Evolutionary conservation across 2,329 filamentous ascomycete species (phyloP).

Genomic region (Cladosporium halotolerans): DNA sequence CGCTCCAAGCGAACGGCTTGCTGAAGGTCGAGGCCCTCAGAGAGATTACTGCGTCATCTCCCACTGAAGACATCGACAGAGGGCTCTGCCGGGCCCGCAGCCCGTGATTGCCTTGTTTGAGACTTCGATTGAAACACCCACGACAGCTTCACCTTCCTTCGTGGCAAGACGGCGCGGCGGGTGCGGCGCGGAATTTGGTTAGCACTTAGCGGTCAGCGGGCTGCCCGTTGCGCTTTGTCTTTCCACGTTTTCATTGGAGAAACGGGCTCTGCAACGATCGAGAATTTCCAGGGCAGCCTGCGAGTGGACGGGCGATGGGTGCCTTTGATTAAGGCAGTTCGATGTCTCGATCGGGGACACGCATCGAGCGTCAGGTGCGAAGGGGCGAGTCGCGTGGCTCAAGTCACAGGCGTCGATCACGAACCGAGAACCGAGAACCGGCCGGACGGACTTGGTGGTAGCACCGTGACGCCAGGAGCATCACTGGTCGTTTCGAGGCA

Average conservation of each 20-base stretch:
- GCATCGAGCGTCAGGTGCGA: too few relatives aligned
- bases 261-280: background rate
- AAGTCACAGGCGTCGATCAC: too few relatives aligned
- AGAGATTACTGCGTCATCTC: conserved; percentile 8
- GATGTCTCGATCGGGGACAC: background rate
- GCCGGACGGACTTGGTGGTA: too few relatives aligned
- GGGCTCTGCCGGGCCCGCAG: background rate
- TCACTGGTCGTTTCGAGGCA: too few relatives aligned
- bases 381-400: too few relatives aligned
- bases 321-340: conserved; percentile 1
- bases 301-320: background rate
- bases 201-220: background rate
- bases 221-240: conserved; percentile 4
- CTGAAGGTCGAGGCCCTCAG: conserved; percentile 7
- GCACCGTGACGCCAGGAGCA: too few relatives aligned
- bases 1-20: background rate
- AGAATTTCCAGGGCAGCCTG: background rate
- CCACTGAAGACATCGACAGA: conserved; percentile 3
- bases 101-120: conserved; percentile 1
- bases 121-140: conserved; percentile 8
- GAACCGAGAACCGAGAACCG: too few relatives aligned
- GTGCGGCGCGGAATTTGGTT: background rate
- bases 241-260: conserved; percentile 5
- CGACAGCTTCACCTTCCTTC: conserved; percentile 6
- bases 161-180: background rate